Evolutionary conservation across 2,329 filamentous ascomycete species (phyloP), one percentile per base, ranked within the genome.

Genomic region (Chaetomium sp.): DNA sequence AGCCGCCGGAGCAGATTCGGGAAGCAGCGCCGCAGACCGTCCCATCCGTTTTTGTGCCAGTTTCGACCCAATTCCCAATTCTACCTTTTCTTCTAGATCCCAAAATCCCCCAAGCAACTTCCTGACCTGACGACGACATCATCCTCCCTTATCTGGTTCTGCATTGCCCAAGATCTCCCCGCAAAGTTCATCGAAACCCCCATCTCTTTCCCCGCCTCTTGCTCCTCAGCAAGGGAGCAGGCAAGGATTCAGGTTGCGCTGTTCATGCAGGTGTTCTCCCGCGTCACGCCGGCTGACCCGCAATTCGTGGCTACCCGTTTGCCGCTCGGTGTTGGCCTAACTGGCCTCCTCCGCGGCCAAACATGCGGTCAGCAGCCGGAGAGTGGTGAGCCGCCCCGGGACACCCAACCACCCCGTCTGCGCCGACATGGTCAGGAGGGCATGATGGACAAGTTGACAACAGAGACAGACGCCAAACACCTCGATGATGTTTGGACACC

Each of bases 341-440:
- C 45, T 58, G 49, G 51, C 27, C 49, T 27, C 19, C 50, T 45
- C 51, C 44, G 44, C 33, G 35, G 53, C 40, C 55, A 57, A 57
- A 59, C 56, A 54, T 61, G 59, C 59, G 59, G 59, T 61, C 59
- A 61, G 57, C 57, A 55, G 45, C 57, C 59, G 56, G 41, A 40
- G 40, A 43, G 27, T 19, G 33, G 37, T 44, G 42, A 53, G 54
- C 40, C 35, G 38, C 49, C 32, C n/a, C 44, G 43, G 44, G 49
- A 40, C 49, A 49, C 54, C 54, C 54, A 56, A 52, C 49, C 27
- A 27, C 19, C 19, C 19, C 19, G 19, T 27, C 19, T 27, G 19
- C 19, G 19, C 19, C 19, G 19, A 27, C 19, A 27, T 27, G 19
- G 19, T 27, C 19, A 27, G 19, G 19, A 27, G 19, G 19, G 19